These are phyloP conservation scores for Golubevia sp. DNA, from an alignment of 1,284 basidiomycete species.

Conservation along the genomic window DNA sequence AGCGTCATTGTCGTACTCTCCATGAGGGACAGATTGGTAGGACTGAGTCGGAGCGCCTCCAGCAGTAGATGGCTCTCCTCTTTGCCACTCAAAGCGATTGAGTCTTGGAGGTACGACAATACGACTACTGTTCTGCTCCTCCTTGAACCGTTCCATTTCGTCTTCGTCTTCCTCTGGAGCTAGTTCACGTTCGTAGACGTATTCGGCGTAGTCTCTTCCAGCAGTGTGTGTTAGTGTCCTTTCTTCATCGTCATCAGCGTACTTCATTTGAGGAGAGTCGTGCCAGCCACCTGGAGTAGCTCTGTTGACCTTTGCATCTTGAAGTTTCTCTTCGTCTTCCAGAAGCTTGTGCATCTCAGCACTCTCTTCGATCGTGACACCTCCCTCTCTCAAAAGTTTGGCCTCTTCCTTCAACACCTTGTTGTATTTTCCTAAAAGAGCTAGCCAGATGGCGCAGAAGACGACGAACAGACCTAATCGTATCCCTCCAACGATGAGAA, in stretches of 20 bases:
- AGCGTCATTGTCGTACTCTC: background rate
- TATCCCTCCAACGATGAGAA: constrained; percentile 12
- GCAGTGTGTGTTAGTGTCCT: background rate
- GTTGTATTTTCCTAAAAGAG: constrained; percentile 13
- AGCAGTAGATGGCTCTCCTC: background rate
- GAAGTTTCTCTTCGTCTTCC: constrained; percentile 10
- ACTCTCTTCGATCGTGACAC: constrained; percentile 9
- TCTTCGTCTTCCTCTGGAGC: background rate
- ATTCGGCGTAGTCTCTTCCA: background rate
- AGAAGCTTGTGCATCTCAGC: constrained; percentile 18
- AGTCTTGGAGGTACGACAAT: background rate
- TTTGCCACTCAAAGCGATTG: background rate
- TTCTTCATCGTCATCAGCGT: background rate
- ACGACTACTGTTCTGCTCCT: background rate
- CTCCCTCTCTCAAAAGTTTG: background rate
- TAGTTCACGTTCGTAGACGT: background rate
- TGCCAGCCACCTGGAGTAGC: background rate
- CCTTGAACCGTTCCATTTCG: background rate
- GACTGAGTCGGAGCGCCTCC: background rate
- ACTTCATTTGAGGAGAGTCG: background rate
- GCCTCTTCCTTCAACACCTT: constrained; percentile 3
- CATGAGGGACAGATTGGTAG: background rate
- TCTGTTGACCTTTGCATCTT: background rate
- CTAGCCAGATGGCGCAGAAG: constrained; percentile 11
- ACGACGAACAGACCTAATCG: constrained; percentile 12